Conservation (phyloP, 371 early-diverging fungal species). For the Nematocida ausubeli region DNA sequence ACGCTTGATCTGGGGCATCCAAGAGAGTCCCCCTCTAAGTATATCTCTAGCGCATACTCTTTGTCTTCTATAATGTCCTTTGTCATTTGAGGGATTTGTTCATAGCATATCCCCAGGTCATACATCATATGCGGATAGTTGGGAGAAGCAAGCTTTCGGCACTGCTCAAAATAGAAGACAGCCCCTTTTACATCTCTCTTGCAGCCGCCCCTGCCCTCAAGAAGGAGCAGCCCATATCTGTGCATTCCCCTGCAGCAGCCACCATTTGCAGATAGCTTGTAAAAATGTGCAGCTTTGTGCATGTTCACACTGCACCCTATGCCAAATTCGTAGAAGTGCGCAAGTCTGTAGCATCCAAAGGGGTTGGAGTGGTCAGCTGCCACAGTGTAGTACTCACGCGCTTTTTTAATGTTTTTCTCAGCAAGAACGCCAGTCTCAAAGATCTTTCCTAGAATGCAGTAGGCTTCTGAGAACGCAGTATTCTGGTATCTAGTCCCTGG, state of each 20-base stretch:
- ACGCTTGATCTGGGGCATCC: conserved; percentile 65
- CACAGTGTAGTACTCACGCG: conserved; percentile 62
- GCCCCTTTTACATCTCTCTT: conserved; percentile 61
- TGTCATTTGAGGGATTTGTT: conserved; percentile 26
- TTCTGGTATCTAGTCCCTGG: conserved; percentile 45
- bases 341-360: conserved; percentile 64
- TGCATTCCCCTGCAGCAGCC: conserved; percentile 67
- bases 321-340: conserved; percentile 67
- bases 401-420: conserved; percentile 48
- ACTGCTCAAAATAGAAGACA: conserved; percentile 66
- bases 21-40: conserved; percentile 60
- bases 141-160: conserved; percentile 58
- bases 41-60: conserved; percentile 63
- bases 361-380: conserved; percentile 63
- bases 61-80: conserved; percentile 56
- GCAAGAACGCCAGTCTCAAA: conserved; percentile 33
- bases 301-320: conserved; percentile 48
- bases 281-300: conserved; percentile 64
- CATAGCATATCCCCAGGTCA: conserved; percentile 67
- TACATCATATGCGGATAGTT: conserved; percentile 66
- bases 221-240: conserved; percentile 65
- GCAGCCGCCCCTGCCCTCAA: conserved; percentile 58
- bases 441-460: conserved; percentile 39
- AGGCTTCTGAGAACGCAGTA: conserved; percentile 49
- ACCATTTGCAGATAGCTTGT: conserved; percentile 68